Evolutionary conservation across 139 green algal genomes (phyloP).

Genomic region (Closterium sp.): DNA sequence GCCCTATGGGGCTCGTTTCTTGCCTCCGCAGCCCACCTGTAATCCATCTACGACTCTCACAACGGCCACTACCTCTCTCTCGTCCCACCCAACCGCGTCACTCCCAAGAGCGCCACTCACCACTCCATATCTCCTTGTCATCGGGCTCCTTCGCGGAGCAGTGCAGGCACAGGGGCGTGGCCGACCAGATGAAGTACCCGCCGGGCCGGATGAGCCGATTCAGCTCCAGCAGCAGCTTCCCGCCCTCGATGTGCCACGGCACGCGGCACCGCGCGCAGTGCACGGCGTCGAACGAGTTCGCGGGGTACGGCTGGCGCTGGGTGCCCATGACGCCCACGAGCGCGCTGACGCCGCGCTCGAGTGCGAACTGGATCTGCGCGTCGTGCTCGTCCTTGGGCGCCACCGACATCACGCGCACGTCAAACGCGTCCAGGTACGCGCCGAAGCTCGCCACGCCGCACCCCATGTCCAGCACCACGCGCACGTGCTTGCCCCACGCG

Average conservation of each 20-base stretch:
- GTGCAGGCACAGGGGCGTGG: conserved; percentile 20
- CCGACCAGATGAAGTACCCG: conserved; percentile 40
- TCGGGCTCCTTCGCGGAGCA: neutral
- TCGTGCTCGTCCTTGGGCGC: neutral
- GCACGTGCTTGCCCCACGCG: neutral
- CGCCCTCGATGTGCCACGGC: conserved; percentile 31
- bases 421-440: conserved; percentile 18
- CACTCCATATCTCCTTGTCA: conserved; percentile 18
- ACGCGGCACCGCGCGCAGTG: conserved; percentile 38
- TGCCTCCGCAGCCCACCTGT: too few relatives aligned
- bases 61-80: too few relatives aligned
- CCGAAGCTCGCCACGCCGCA: conserved; percentile 9
- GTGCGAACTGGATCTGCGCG: conserved; percentile 38
- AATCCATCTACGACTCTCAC: too few relatives aligned
- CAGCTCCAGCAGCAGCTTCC: conserved; percentile 33
- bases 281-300: conserved; percentile 37
- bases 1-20: too few relatives aligned
- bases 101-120: neutral
- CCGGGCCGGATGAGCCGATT: conserved; percentile 29
- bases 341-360: conserved; percentile 33
- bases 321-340: conserved; percentile 38
- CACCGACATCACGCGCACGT: neutral
- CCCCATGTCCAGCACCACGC: neutral
- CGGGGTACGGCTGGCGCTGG: conserved; percentile 36
- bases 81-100: too few relatives aligned